Percentiles rank a stretch among this genome's conserved stretches.
Conservation (phyloP, 495 filamentous ascomycete species). For the Daldinia bambusicola region DNA sequence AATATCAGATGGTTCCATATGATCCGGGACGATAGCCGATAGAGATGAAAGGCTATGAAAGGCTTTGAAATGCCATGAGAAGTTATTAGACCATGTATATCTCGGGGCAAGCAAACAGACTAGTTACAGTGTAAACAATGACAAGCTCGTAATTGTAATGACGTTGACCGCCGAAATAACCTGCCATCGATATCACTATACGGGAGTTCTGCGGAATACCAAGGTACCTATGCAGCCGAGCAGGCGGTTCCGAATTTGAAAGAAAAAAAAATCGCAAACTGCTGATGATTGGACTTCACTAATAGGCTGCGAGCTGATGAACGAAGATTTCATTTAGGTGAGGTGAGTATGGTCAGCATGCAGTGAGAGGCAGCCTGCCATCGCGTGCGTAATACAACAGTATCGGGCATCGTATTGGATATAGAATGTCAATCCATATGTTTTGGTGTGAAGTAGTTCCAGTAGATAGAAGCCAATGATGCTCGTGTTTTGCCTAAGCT, state of each 20-base stretch:
- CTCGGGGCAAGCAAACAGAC: background rate
- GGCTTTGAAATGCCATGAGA: background rate
- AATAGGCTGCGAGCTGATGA: conserved; percentile 31
- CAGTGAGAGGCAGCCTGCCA: conserved; percentile 41
- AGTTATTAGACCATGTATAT: background rate
- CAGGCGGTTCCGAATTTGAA: conserved; percentile 19
- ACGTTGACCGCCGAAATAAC: conserved; percentile 17
- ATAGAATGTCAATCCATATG: conserved; percentile 18
- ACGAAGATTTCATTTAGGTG: conserved; percentile 37
- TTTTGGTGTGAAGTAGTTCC: conserved; percentile 31
- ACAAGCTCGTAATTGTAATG: conserved; percentile 1
- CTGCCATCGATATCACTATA: conserved; percentile 18
- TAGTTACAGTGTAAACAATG: conserved; percentile 3
- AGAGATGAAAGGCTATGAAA: conserved; percentile 4
- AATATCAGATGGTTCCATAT: background rate
- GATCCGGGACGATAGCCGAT: background rate
- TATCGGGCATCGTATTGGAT: conserved; percentile 40
- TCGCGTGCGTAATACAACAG: conserved; percentile 33
- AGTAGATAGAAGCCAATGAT: conserved; percentile 41
- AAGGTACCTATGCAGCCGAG: conserved; percentile 16
- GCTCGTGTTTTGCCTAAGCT: conserved; percentile 42
- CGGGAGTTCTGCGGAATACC: conserved; percentile 17
- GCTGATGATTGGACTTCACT: conserved; percentile 30
- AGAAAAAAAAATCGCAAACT: conserved; percentile 19
- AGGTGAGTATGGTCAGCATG: conserved; percentile 39